These are phyloP conservation scores for Kwoniella sp. DNA, from an alignment of 768 basidiomycete species.

Conservation along the genomic window DNA sequence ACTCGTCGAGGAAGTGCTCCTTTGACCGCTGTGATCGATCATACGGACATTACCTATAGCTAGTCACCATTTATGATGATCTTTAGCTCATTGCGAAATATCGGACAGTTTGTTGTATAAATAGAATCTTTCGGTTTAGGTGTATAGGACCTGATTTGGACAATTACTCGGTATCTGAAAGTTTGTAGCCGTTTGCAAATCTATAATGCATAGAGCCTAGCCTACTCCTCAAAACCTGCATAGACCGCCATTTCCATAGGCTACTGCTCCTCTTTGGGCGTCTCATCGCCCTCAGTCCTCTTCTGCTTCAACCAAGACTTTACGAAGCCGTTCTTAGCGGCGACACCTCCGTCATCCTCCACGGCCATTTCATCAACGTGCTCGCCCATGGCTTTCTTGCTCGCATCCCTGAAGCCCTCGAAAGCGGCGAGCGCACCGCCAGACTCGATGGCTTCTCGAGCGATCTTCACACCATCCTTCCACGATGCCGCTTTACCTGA, in stretches of 20 bases:
- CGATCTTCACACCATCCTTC: slow-evolving; percentile 70
- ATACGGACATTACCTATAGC: neutral
- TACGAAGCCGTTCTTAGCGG: slow-evolving; percentile 55
- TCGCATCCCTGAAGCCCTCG: slow-evolving; percentile 56
- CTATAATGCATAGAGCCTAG: neutral
- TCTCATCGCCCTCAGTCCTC: slow-evolving; percentile 1
- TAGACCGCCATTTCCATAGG: neutral
- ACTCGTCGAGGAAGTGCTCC: slow-evolving; percentile 66
- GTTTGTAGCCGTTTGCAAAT: neutral
- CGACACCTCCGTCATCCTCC: slow-evolving; percentile 56
- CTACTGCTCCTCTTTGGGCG: neutral
- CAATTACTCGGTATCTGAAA: neutral
- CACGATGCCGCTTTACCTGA: slow-evolving; percentile 73
- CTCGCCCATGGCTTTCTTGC: slow-evolving; percentile 52
- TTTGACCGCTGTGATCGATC: slow-evolving; percentile 13
- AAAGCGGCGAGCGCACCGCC: slow-evolving; percentile 58
- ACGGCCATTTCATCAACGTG: slow-evolving; percentile 34
- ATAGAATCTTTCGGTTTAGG: neutral
- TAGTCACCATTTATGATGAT: no score
- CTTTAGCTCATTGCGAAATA: no score
- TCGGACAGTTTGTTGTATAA: neutral
- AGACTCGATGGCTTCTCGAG: slow-evolving; percentile 59
- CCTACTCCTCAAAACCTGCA: neutral
- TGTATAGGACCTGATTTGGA: neutral
- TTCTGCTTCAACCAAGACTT: slow-evolving; percentile 45